Conservation (phyloP, 108 stramenopile species). For the Aurantiochytrium sp. region DNA sequence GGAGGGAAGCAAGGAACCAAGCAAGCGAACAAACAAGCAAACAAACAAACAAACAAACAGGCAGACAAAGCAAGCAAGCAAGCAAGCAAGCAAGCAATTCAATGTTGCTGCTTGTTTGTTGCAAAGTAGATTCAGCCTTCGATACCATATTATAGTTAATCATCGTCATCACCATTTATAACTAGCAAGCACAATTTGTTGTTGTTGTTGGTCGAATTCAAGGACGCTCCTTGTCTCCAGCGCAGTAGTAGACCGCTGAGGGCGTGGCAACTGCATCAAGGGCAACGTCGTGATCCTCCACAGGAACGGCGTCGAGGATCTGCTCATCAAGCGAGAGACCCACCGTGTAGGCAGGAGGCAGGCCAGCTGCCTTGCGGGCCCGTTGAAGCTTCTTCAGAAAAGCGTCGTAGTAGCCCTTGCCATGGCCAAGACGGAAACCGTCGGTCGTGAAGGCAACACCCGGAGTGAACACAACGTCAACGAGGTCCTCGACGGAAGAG, state of each 20-base stretch:
- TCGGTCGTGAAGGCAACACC: not conserved
- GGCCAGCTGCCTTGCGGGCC: not conserved
- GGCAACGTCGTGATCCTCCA: not conserved
- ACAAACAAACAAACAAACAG: no score
- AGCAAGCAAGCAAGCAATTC: no score
- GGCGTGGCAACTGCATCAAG: not conserved
- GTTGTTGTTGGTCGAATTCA: no score
- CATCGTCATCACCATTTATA: no score
- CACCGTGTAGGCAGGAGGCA: not conserved
- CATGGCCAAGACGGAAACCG: not conserved
- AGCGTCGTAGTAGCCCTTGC: not conserved
- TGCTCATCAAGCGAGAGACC: slow-evolving; percentile 1
- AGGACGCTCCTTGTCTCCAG: no score
- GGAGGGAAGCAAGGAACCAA: no score
- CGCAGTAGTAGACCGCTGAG: not conserved
- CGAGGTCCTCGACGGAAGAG: not conserved
- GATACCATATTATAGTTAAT: no score
- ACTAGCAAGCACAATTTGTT: no score
- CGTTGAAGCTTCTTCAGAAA: slow-evolving; percentile 8
- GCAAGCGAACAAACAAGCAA: no score
- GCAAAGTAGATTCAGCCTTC: no score
- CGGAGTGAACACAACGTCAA: not conserved
- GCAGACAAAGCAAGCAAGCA: no score
- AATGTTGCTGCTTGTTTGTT: no score
- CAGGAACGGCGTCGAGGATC: not conserved